Evolutionary conservation across 345 rosid species (phyloP).

Genomic region (Abelmoschus esculentus): DNA sequence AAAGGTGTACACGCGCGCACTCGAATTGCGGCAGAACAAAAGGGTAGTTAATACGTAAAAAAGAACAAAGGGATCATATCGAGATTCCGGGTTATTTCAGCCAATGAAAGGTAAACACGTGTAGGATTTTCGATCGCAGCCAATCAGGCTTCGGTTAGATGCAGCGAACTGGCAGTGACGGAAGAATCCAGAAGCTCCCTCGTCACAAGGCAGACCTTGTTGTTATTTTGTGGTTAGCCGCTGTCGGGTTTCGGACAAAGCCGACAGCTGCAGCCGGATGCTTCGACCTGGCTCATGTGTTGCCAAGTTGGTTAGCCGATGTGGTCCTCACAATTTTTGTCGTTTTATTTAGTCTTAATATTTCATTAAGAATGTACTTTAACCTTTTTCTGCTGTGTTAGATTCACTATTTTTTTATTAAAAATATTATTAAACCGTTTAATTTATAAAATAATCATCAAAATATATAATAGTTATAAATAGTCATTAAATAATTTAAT

Average conservation of each 20-base stretch:
- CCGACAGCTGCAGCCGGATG: background rate
- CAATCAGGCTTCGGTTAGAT: background rate
- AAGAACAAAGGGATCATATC: background rate
- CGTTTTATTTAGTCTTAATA: no score
- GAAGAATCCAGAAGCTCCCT: background rate
- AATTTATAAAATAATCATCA: no score
- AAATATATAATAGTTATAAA: no score
- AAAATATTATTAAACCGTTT: no score
- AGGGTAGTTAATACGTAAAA: background rate
- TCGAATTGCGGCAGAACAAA: background rate
- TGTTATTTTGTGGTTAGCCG: no score
- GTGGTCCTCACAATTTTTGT: conserved; percentile 1
- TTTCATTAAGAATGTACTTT: no score
- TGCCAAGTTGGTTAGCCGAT: background rate
- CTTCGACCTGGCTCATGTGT: background rate
- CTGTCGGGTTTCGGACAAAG: background rate
- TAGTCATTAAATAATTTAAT: no score
- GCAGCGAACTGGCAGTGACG: conserved; percentile 14
- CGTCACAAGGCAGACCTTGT: background rate
- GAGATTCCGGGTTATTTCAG: background rate
- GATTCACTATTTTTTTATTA: no score
- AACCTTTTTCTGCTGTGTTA: no score
- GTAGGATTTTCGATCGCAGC: background rate
- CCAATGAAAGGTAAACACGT: background rate
- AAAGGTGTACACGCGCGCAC: no score